A percentile compares a stretch with the other conserved stretches of the same genome.
phyloP scores from a whole-genome alignment of 371 early-diverging fungal species.

The Capillidium rhysosporum region DNA sequence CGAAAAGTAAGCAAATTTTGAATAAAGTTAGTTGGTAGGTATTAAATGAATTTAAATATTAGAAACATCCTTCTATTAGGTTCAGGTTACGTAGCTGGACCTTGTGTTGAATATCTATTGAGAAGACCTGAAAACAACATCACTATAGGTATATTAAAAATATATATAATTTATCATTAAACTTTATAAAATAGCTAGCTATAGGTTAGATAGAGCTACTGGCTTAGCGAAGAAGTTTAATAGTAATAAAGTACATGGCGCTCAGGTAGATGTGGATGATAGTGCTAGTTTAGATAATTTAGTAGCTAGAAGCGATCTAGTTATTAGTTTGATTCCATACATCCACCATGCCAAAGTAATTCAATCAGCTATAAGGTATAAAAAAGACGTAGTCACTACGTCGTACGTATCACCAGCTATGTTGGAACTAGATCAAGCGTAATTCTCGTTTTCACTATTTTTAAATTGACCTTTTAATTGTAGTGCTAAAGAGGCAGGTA shows the following conservation, averaged over 20 bases:
- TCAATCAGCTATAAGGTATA: slow-evolving; percentile 55
- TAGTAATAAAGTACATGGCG: slow-evolving; percentile 14
- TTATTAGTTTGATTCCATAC: slow-evolving; percentile 74
- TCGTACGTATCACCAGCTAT: slow-evolving; percentile 79
- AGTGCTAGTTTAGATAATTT: slow-evolving; percentile 64
- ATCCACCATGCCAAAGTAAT: slow-evolving; percentile 70
- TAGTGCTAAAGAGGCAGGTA: slow-evolving; percentile 55
- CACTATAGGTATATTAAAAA: slow-evolving; percentile 37
- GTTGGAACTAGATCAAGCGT: slow-evolving; percentile 59
- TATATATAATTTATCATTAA: background rate
- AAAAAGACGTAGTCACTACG: slow-evolving; percentile 77
- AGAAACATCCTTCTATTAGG: slow-evolving; percentile 85
- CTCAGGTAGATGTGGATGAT: slow-evolving; percentile 59
- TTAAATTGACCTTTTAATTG: background rate
- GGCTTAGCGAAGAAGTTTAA: slow-evolving; percentile 32
- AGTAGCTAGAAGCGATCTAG: slow-evolving; percentile 66
- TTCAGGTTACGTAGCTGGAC: slow-evolving; percentile 92
- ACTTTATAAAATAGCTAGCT: slow-evolving; percentile 36
- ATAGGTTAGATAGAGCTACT: slow-evolving; percentile 55
- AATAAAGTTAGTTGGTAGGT: no score
- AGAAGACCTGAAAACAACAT: slow-evolving; percentile 61
- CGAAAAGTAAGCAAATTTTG: no score
- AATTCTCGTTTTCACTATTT: slow-evolving; percentile 9
- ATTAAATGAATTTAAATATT: background rate
- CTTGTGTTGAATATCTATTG: slow-evolving; percentile 82